Base-by-base conservation (phyloP, 768 basidiomycete genomes). In the Lyophyllum semitale region DNA sequence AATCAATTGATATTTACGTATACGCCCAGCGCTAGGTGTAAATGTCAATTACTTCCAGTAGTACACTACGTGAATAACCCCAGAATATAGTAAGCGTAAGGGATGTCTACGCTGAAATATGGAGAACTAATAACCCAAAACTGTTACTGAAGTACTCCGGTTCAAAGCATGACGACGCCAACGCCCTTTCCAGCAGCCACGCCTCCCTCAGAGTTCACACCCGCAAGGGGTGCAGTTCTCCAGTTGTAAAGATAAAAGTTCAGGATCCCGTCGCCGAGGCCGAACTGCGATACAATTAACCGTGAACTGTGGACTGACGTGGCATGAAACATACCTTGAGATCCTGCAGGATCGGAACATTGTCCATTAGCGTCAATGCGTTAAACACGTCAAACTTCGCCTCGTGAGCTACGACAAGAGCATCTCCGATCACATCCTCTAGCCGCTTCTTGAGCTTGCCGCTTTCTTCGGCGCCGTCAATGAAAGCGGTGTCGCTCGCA, bases 321-420 rank as follows among this genome's bases (percentile, higher is more conserved):
- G 37, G 57, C 12, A 46, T 33, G 45, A 47, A 40, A 60, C 77
- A 48, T 62, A 89, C 94, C 84, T 91, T 93, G 49, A 96, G 81
- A 51, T 95, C 91, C 29, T 83, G 75, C 49, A 99, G 68, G 71
- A 99, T 86, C 43, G 80, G 67, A 52, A 84, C 79, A 69, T 98
- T 99, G 69, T 99, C 97, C 89, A 98, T 94, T 60, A 97, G 69
- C 15, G 95, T 95, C 65, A 98, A 71, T 1, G 91, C 92, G 70
- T 99, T 99, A 72, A 98, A 87, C 13, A 99, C 97, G 67, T 99
- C 97, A 64, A 99, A 98, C 37, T 87, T 86, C 44, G 90, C 89
- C 51, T 86, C 81, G 54, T 89, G 83, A 1, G 95, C 95, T 48
- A 95, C 71, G 55, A 89, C 77, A 57, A 98, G 66, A 1, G 93